A percentile compares a stretch with the other conserved stretches of the same genome.
These are phyloP conservation scores for Lentinus brumalis DNA, from an alignment of 768 basidiomycete species.

Conservation along the genomic window DNA sequence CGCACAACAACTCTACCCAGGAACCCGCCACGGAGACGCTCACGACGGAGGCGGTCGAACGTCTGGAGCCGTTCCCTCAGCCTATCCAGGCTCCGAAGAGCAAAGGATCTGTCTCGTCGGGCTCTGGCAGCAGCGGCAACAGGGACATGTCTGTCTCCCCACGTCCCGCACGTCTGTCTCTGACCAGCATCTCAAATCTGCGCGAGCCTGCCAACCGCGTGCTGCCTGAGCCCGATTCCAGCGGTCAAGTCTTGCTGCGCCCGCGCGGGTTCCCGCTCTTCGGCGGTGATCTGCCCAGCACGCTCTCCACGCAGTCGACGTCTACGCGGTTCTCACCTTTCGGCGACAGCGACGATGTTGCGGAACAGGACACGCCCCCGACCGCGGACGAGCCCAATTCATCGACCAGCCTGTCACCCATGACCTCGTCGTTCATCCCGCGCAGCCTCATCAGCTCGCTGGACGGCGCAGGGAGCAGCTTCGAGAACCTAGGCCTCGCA, in stretches of 20 bases:
- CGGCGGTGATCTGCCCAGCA: slow-evolving; percentile 41
- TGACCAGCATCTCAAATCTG: slow-evolving; percentile 28
- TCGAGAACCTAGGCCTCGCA: slow-evolving; percentile 34
- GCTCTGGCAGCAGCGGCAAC: slow-evolving; percentile 17
- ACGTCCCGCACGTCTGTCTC: slow-evolving; percentile 27
- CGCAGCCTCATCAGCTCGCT: slow-evolving; percentile 58
- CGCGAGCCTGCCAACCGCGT: slow-evolving; percentile 19
- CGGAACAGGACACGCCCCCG: slow-evolving; percentile 17
- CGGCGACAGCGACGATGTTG: slow-evolving; percentile 40
- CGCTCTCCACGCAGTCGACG: slow-evolving; percentile 27
- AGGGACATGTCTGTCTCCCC: slow-evolving; percentile 25
- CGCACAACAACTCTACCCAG: slow-evolving; percentile 8
- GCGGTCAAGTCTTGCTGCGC: slow-evolving; percentile 27
- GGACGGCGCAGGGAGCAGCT: slow-evolving; percentile 32
- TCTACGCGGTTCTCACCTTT: slow-evolving; percentile 57
- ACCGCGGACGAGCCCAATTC: slow-evolving; percentile 18
- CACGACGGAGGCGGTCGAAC: slow-evolving; percentile 17
- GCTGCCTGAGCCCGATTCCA: slow-evolving; percentile 15
- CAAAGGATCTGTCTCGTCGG: slow-evolving; percentile 19
- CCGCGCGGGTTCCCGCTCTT: slow-evolving; percentile 44
- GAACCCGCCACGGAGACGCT: slow-evolving; percentile 16
- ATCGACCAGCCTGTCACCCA: slow-evolving; percentile 39
- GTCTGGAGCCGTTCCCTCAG: slow-evolving; percentile 25
- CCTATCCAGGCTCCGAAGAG: slow-evolving; percentile 12
- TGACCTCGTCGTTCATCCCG: slow-evolving; percentile 55